phyloP scores from a whole-genome alignment of 768 basidiomycete species.

The Termitomyces titanicus region DNA sequence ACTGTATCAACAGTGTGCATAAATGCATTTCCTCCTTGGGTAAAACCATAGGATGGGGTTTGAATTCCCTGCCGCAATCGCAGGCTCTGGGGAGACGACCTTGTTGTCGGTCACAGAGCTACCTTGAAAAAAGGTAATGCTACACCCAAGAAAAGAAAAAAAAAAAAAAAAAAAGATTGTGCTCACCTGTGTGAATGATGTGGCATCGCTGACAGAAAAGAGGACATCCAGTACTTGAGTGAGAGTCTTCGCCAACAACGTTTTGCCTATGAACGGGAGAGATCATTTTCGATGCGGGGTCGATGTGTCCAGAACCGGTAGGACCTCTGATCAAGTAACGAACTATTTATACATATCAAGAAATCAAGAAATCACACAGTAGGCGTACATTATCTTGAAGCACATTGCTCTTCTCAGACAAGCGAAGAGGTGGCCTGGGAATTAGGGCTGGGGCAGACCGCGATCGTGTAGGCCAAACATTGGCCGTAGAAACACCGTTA shows the following conservation, averaged over 20 bases:
- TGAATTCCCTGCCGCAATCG: no score
- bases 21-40: no score
- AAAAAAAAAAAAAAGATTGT: no score
- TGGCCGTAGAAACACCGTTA: constrained; percentile 48
- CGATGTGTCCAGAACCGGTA: constrained; percentile 63
- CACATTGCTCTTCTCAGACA: constrained; percentile 96
- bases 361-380: not conserved
- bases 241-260: constrained; percentile 85
- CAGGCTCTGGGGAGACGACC: no score
- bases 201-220: constrained; percentile 92
- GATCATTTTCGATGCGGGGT: not conserved
- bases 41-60: no score
- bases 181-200: constrained; percentile 83
- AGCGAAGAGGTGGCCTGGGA: constrained; percentile 41
- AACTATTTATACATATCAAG: not conserved
- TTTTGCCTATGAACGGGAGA: constrained; percentile 63
- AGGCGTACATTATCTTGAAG: constrained; percentile 78
- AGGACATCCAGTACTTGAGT: constrained; percentile 90
- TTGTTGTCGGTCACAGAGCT: no score
- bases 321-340: constrained; percentile 53
- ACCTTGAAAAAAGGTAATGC: no score
- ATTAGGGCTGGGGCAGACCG: constrained; percentile 31
- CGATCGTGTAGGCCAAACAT: constrained; percentile 56
- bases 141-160: no score
- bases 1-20: no score